Percentiles rank a stretch among this genome's conserved stretches.
phyloP scores from a whole-genome alignment of 257 asterid genomes.

The Euphrasia confusa region DNA sequence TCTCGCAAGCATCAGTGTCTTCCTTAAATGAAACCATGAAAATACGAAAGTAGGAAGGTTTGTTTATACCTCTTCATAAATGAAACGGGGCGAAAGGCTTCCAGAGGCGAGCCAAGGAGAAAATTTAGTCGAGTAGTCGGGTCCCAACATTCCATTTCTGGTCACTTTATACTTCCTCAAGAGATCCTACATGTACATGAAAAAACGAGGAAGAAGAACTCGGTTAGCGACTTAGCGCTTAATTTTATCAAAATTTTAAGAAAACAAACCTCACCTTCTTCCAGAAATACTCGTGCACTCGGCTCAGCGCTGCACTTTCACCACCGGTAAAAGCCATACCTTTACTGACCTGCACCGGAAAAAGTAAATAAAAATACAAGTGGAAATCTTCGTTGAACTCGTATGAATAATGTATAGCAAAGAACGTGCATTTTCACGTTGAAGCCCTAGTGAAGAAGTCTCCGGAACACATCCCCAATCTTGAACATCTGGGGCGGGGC shows the following conservation, averaged over 20 bases:
- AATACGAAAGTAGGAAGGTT: conserved; percentile 15
- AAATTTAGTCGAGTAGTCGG: conserved; percentile 87
- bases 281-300: conserved; percentile 92
- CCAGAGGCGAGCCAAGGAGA: conserved; percentile 98
- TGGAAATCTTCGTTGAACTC: conserved; percentile 9
- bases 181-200: conserved; percentile 46
- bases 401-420: conserved; percentile 5
- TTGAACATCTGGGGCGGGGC: conserved; percentile 58
- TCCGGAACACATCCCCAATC: conserved; percentile 92
- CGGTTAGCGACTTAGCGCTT: not conserved
- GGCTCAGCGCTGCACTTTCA: conserved; percentile 80
- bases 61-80: conserved; percentile 66
- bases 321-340: conserved; percentile 90
- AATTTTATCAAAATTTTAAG: not conserved
- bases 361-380: not conserved
- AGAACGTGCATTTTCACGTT: conserved; percentile 49
- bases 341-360: conserved; percentile 49
- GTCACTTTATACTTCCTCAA: conserved; percentile 72
- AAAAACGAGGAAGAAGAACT: not conserved
- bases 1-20: conserved; percentile 23
- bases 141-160: conserved; percentile 91
- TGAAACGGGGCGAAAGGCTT: conserved; percentile 81
- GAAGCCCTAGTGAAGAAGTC: conserved; percentile 55
- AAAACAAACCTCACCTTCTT: conserved; percentile 49
- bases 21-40: not conserved